These are phyloP conservation scores for Thuidium tamariscinum DNA, from an alignment of 225 moss, liverwort and hornwort genomes.

Conservation along the genomic window DNA sequence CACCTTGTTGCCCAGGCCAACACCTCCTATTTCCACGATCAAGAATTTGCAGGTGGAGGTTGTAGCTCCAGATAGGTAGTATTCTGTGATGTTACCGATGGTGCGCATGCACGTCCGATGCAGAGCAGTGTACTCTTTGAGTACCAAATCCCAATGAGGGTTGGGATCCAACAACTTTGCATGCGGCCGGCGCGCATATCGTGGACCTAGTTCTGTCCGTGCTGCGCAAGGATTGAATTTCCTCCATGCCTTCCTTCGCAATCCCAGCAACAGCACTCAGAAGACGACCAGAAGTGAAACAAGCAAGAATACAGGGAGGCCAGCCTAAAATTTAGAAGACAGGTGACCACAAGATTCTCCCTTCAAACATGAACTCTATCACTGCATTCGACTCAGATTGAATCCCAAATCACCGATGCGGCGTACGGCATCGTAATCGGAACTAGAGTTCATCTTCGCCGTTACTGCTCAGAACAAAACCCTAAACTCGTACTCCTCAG, in stretches of 20 bases:
- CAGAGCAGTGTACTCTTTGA: conserved; percentile 29
- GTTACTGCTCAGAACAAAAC: not conserved
- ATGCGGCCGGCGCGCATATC: conserved; percentile 21
- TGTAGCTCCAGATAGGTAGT: conserved; percentile 22
- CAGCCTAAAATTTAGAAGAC: not conserved
- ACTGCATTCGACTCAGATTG: not conserved
- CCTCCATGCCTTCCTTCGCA: conserved; percentile 45
- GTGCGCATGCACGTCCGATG: conserved; percentile 35
- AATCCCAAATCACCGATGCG: not conserved
- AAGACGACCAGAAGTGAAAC: not conserved
- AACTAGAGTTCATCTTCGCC: not conserved
- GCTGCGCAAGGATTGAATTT: conserved; percentile 30
- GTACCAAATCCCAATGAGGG: conserved; percentile 19
- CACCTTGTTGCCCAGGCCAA: conserved; percentile 66
- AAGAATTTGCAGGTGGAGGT: conserved; percentile 46
- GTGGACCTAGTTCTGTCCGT: conserved; percentile 18
- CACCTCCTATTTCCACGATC: conserved; percentile 31
- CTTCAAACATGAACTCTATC: not conserved
- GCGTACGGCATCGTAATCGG: not conserved
- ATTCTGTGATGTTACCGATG: conserved; percentile 22
- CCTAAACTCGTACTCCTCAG: not conserved
- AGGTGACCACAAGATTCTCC: not conserved
- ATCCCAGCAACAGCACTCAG: not conserved
- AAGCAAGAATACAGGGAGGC: not conserved
- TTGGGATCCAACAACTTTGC: conserved; percentile 16